These are phyloP conservation scores for Hyparrhenia diplandra DNA, from an alignment of 176 grass and related monocot genomes.

Conservation along the genomic window DNA sequence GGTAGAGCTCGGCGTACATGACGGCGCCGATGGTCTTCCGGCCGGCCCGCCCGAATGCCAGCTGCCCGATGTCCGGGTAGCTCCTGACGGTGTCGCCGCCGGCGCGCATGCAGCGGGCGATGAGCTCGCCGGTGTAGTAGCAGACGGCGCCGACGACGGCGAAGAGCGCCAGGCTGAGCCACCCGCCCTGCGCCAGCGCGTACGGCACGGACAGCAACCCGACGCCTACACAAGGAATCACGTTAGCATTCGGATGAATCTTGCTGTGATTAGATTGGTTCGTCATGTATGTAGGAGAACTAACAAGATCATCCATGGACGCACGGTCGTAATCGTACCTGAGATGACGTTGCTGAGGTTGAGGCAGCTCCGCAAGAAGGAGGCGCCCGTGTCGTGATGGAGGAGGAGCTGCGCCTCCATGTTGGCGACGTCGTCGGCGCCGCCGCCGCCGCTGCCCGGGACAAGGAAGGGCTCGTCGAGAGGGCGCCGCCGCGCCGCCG, in stretches of 20 bases:
- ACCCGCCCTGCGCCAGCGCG: conserved; percentile 55
- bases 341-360: conserved; percentile 64
- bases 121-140: conserved; percentile 62
- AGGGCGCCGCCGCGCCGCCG: neutral
- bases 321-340: conserved; percentile 18
- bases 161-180: conserved; percentile 58
- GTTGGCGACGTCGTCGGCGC: neutral
- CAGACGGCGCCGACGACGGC: conserved; percentile 44
- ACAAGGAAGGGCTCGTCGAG: neutral
- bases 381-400: conserved; percentile 15
- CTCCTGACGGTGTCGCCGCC: conserved; percentile 16
- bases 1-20: conserved; percentile 58
- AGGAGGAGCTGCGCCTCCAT: conserved; percentile 31
- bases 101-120: conserved; percentile 50
- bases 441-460: neutral
- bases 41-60: conserved; percentile 43
- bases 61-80: conserved; percentile 56
- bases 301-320: neutral
- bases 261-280: neutral
- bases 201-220: conserved; percentile 59
- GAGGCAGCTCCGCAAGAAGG: conserved; percentile 52
- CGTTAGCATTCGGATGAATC: neutral
- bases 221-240: conserved; percentile 27
- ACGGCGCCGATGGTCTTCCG: conserved; percentile 35
- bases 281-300: neutral